A percentile compares a stretch with the other conserved stretches of the same genome.
These are phyloP conservation scores for Leucosporidium yakuticum DNA, from an alignment of 768 basidiomycete genomes.

Conservation along the genomic window DNA sequence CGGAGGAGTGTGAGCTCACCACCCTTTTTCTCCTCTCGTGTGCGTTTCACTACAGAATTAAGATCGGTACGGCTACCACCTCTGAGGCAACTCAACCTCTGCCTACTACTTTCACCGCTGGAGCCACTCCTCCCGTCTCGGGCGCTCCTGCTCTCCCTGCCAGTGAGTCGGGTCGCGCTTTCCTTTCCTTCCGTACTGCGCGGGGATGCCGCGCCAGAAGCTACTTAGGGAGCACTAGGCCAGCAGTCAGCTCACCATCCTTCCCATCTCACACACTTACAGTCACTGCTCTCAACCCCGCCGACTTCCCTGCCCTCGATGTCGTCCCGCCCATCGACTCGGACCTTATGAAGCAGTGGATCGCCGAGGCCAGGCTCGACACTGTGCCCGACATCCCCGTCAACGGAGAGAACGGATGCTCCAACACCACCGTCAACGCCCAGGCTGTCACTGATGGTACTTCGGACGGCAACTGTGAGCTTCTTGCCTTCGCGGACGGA, in stretches of 20 bases:
- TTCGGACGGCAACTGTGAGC: conserved; percentile 54
- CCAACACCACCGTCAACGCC: conserved; percentile 49
- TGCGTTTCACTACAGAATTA: conserved; percentile 1
- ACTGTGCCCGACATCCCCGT: conserved; percentile 61
- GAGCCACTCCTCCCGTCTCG: conserved; percentile 57
- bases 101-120: conserved; percentile 55
- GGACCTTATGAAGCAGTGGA: conserved; percentile 62
- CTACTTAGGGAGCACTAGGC: background rate
- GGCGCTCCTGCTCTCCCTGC: conserved; percentile 65
- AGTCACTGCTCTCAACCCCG: conserved; percentile 45
- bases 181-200: background rate
- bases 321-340: conserved; percentile 57
- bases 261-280: background rate
- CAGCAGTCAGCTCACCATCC: no score
- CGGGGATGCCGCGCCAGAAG: background rate
- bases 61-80: conserved; percentile 32
- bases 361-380: conserved; percentile 61
- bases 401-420: conserved; percentile 66
- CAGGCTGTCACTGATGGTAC: conserved; percentile 49
- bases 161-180: conserved; percentile 26
- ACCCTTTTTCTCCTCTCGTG: background rate
- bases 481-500: background rate
- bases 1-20: background rate
- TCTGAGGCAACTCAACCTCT: conserved; percentile 49
- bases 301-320: conserved; percentile 62